Percentiles rank a stretch among this genome's conserved stretches.
These are phyloP conservation scores for Diaporthe nobilis DNA, from an alignment of 2,329 filamentous ascomycete species.

Conservation along the genomic window DNA sequence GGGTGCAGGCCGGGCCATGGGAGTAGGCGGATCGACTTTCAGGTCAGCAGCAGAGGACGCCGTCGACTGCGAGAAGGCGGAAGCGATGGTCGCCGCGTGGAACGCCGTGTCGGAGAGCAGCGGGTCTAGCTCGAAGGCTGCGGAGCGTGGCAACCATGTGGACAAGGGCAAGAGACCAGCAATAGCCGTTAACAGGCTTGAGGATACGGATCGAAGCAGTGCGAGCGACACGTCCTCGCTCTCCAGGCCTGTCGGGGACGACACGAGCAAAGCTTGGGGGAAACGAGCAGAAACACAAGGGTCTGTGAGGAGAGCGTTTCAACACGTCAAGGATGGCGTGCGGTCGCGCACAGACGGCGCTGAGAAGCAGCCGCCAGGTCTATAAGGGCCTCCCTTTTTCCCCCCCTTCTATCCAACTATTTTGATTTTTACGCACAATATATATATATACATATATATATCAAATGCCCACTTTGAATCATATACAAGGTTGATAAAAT, in stretches of 20 bases:
- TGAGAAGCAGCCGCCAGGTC: constrained; percentile 4
- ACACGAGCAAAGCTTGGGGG: neutral
- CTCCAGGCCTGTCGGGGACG: neutral
- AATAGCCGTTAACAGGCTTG: neutral
- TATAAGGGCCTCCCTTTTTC: neutral
- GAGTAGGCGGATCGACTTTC: neutral
- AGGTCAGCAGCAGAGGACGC: neutral
- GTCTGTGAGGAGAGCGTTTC: constrained; percentile 3
- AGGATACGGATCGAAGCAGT: neutral
- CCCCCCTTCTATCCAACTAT: neutral
- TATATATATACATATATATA: neutral
- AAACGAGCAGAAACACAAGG: constrained; percentile 3
- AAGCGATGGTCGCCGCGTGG: constrained; percentile 5
- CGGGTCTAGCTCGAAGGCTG: neutral
- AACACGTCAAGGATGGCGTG: constrained; percentile 20
- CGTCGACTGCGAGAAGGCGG: neutral
- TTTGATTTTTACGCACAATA: neutral
- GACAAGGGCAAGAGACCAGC: constrained; percentile 9
- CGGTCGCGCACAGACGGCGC: neutral
- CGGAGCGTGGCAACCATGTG: neutral
- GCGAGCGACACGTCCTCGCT: constrained; percentile 15
- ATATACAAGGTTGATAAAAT: neutral
- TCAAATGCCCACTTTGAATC: neutral
- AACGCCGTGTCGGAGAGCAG: neutral
- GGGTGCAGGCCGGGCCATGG: neutral